phyloP scores from a whole-genome alignment of 345 rosid species.

The Populus davidiana region DNA sequence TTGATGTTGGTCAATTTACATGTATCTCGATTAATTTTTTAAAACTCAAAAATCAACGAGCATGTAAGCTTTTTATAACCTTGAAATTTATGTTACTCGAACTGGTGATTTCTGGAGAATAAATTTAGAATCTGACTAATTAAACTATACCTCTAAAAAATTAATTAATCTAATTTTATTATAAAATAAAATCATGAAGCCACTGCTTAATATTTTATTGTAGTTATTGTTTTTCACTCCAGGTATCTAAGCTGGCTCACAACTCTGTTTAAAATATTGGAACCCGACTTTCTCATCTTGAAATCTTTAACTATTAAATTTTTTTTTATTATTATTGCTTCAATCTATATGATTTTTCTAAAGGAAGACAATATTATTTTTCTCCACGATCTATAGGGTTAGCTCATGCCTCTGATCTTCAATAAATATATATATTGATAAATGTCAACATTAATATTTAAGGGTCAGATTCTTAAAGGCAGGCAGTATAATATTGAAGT shows the following conservation, averaged over 20 bases:
- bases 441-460: too few species aligned
- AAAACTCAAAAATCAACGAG: accelerated
- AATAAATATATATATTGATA: too few species aligned
- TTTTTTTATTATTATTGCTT: too few species aligned
- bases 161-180: too few species aligned
- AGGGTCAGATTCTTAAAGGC: neutral
- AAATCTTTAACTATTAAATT: too few species aligned
- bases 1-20: too few species aligned
- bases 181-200: too few species aligned
- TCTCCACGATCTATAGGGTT: neutral
- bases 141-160: accelerated
- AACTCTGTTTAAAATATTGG: neutral
- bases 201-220: too few species aligned
- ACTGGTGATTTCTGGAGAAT: accelerated
- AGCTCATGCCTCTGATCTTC: too few species aligned
- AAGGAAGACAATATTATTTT: neutral
- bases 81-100: accelerated
- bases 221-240: neutral
- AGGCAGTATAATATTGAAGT: neutral
- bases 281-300: neutral
- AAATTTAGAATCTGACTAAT: accelerated
- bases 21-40: too few species aligned
- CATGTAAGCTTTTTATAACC: accelerated
- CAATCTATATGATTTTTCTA: neutral
- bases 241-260: neutral